Evolutionary conservation across 23 red algal genomes (phyloP), one percentile per base, ranked within the genome.

Genomic region (Pyropia yezoensis): DNA sequence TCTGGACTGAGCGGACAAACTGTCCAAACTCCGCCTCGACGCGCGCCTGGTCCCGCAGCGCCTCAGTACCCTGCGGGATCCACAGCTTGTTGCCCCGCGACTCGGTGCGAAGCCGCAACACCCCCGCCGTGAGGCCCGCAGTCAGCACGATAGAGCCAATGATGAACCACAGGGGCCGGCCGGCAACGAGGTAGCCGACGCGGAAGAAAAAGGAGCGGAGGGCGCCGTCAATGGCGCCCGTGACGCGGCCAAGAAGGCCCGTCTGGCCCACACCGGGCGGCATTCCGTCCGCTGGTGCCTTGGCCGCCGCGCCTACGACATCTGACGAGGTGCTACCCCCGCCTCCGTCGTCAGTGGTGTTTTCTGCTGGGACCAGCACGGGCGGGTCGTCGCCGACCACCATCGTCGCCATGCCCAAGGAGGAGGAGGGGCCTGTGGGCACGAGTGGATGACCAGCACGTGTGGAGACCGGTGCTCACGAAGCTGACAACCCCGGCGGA

Each of bases 161-260:
- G 18, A 86, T 76, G 21, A 65, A 63, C 27, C 33, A 53, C 47
- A 70, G 22, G 1, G 83, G 83, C 34, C 66, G 62, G 3, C 54
- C 63, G 21, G 83, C 72, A 1, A 88, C 72, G 52, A 69, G 14
- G 27, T 65, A 72, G 64, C 83, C 83, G 8, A 88, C 50, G 56
- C 83, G 83, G 52, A 78, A 88, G 83, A 78, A 88, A 34, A 69
- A 71, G 12, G 29, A 50, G 54, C 73, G 50, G 63, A 88, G 60
- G 33, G 56, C 53, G 3, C 53, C 49, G 21, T 88, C 83, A 22
- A 88, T 69, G 26, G 73, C 69, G 53, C 52, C 63, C 27, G 60
- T 83, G 49, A 83, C 55, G 18, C 79, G 67, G 32, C 63, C 66
- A 18, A 83, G 56, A 16, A 58, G 49, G 21, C 76, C 76, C 1